Evolutionary conservation across 1,139 yeast species (phyloP).

Genomic region (Suhomyces maxii): DNA sequence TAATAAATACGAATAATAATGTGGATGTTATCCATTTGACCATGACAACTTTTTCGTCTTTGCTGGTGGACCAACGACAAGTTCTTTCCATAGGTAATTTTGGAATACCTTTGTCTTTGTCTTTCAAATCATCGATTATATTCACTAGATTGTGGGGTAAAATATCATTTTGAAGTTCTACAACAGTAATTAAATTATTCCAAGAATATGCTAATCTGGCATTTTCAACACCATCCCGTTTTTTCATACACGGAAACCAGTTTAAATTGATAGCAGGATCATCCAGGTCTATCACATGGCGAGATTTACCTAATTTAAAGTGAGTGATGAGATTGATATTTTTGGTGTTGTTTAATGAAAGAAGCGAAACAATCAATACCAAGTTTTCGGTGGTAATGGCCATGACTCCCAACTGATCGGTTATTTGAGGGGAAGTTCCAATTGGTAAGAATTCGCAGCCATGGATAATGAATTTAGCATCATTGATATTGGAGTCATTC

Average conservation of each 20-base stretch:
- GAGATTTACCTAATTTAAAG: conserved; percentile 51
- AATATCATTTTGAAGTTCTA: conserved; percentile 47
- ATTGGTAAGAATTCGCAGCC: conserved; percentile 51
- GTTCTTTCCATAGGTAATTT: conserved; percentile 43
- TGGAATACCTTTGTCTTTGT: conserved; percentile 40
- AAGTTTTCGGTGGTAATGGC: conserved; percentile 59
- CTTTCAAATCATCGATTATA: conserved; percentile 35
- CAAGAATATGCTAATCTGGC: conserved; percentile 69
- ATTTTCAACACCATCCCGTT: conserved; percentile 21
- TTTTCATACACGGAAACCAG: conserved; percentile 54
- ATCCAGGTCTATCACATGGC: conserved; percentile 17
- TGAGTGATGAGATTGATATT: conserved; percentile 46
- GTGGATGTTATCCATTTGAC: conserved; percentile 62
- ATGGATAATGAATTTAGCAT: conserved; percentile 19
- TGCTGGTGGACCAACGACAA: conserved; percentile 42
- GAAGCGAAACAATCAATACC: conserved; percentile 55
- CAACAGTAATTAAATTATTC: conserved; percentile 55
- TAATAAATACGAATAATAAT: conserved; percentile 42
- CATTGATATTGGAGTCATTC: conserved; percentile 30
- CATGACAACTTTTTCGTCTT: conserved; percentile 46
- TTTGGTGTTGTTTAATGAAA: conserved; percentile 44
- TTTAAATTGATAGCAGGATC: conserved; percentile 34
- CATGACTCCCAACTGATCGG: conserved; percentile 58
- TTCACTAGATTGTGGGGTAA: conserved; percentile 31
- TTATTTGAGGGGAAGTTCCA: conserved; percentile 50